These are phyloP conservation scores for Fragaria nilgerrensis DNA, from an alignment of 306 rosid genomes.

Conservation along the genomic window DNA sequence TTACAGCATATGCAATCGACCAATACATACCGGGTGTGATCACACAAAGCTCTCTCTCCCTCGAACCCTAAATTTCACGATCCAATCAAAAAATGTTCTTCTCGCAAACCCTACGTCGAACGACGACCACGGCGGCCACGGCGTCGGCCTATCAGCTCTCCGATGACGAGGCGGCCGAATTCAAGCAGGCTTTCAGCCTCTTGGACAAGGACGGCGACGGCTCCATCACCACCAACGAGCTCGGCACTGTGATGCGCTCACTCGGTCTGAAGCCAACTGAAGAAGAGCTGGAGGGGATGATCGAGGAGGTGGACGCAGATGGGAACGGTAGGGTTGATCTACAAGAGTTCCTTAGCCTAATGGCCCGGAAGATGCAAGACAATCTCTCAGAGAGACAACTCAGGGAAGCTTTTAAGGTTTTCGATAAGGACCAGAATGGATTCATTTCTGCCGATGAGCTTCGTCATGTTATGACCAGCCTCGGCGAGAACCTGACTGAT, in stretches of 20 bases:
- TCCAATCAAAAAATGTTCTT: background rate
- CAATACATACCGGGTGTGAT: background rate
- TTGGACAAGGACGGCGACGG: conserved; percentile 9
- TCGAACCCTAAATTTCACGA: background rate
- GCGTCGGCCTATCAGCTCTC: background rate
- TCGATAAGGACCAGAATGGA: conserved; percentile 67
- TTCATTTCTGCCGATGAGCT: conserved; percentile 69
- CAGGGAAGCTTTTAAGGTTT: conserved; percentile 58
- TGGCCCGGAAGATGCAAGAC: conserved; percentile 30
- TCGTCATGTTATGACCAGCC: conserved; percentile 64
- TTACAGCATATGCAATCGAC: background rate
- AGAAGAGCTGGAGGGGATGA: background rate
- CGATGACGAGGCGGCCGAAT: background rate
- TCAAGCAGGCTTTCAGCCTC: background rate
- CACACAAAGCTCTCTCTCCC: background rate
- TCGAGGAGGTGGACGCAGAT: background rate
- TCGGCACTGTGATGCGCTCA: background rate
- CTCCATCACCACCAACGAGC: background rate
- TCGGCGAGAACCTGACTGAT: conserved; percentile 63
- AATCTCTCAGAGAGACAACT: conserved; percentile 62
- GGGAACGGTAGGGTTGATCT: background rate
- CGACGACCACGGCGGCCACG: background rate
- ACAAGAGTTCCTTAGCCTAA: background rate
- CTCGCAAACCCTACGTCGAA: background rate
- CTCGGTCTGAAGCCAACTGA: background rate